phyloP scores from a whole-genome alignment of 345 rosid species.

The Bruguiera gymnorhiza region DNA sequence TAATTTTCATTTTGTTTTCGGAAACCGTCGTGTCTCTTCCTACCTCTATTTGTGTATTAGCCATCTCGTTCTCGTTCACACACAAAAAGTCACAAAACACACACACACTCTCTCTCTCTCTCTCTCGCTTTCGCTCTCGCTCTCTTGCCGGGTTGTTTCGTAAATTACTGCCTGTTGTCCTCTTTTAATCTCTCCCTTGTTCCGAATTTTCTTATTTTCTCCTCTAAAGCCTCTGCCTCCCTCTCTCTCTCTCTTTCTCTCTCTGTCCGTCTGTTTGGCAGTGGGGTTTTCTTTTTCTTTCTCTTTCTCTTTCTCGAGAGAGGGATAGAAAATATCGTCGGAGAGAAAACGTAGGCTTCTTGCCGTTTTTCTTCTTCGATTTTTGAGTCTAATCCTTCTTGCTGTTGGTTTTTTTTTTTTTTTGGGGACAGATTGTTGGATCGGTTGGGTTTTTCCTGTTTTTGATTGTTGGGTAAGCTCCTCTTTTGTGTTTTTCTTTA shows the following conservation, averaged over 20 bases:
- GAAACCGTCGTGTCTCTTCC: no score
- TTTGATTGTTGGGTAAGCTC: conserved; percentile 30
- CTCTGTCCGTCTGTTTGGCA: not conserved
- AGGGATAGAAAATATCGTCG: conserved; percentile 11
- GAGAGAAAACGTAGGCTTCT: conserved; percentile 3
- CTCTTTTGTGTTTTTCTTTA: not conserved
- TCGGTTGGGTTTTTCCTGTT: conserved; percentile 20
- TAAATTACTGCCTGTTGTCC: conserved; percentile 22
- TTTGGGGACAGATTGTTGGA: conserved; percentile 21
- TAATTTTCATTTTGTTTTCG: not conserved
- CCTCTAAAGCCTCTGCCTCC: not conserved
- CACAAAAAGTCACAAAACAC: no score
- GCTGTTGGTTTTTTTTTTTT: not conserved
- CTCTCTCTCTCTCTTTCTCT: not conserved
- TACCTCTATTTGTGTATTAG: no score
- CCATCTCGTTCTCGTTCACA: no score
- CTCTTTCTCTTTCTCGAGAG: conserved; percentile 23
- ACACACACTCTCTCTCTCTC: not conserved
- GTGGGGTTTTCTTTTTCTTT: conserved; percentile 21
- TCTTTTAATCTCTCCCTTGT: conserved; percentile 13
- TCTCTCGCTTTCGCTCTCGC: not conserved
- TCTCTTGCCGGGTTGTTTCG: conserved; percentile 23
- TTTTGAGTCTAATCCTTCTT: not conserved
- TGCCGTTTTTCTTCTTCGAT: not conserved
- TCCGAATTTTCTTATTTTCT: not conserved